These are phyloP conservation scores for Candida awuae DNA, from an alignment of 805 yeast genomes.

Conservation along the genomic window DNA sequence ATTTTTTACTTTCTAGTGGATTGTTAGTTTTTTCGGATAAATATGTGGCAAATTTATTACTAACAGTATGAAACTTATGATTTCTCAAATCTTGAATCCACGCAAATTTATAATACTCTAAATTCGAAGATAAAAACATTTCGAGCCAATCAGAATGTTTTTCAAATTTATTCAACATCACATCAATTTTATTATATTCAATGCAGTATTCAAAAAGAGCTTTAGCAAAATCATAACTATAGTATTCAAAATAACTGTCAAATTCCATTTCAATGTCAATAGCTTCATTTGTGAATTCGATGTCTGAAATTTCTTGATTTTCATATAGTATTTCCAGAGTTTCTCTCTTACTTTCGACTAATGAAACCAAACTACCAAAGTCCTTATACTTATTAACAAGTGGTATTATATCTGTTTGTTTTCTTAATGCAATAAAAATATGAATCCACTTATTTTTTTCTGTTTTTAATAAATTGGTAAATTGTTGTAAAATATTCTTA, in stretches of 20 bases:
- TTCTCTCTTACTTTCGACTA: slow-evolving; percentile 39
- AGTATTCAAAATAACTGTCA: slow-evolving; percentile 47
- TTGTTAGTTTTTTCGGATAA: slow-evolving; percentile 32
- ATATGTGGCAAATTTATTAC: slow-evolving; percentile 37
- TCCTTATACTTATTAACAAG: slow-evolving; percentile 64
- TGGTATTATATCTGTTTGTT: slow-evolving; percentile 45
- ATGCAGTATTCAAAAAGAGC: slow-evolving; percentile 55
- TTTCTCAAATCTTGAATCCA: slow-evolving; percentile 66
- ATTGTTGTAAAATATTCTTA: background rate
- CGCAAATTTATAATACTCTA: slow-evolving; percentile 43
- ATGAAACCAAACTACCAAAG: slow-evolving; percentile 51
- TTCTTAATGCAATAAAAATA: slow-evolving; percentile 42
- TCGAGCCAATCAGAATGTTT: slow-evolving; percentile 42
- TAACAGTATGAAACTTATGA: slow-evolving; percentile 43
- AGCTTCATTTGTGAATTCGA: slow-evolving; percentile 15
- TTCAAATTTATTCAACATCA: slow-evolving; percentile 50
- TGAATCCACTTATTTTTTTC: slow-evolving; percentile 47
- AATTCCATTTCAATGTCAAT: slow-evolving; percentile 26
- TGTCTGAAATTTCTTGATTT: slow-evolving; percentile 16
- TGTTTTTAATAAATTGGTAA: slow-evolving; percentile 10
- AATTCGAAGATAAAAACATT: slow-evolving; percentile 41
- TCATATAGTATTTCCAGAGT: slow-evolving; percentile 21
- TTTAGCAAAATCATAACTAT: slow-evolving; percentile 62
- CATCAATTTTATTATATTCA: slow-evolving; percentile 40
- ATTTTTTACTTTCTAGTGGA: slow-evolving; percentile 37